These are phyloP conservation scores for Amyloporia xantha DNA, from an alignment of 768 basidiomycete species.

Conservation along the genomic window DNA sequence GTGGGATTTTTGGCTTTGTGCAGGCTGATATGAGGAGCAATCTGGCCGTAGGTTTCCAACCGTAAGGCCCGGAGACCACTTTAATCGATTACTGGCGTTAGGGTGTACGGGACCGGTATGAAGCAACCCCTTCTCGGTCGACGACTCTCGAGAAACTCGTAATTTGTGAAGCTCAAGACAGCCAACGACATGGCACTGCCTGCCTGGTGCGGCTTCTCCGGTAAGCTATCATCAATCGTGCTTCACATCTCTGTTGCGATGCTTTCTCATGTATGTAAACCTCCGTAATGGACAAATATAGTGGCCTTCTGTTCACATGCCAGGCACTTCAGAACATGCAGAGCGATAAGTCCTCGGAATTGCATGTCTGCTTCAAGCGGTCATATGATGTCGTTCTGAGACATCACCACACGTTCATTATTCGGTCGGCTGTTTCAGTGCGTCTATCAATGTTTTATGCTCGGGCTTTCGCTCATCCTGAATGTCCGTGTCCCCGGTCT, in stretches of 20 bases:
- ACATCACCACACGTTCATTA: slow-evolving; percentile 61
- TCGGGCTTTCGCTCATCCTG: not conserved
- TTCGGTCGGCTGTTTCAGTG: slow-evolving; percentile 59
- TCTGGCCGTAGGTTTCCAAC: slow-evolving; percentile 47
- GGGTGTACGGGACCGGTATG: slow-evolving; percentile 60
- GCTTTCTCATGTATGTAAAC: slow-evolving; percentile 1
- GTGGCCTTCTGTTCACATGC: slow-evolving; percentile 64
- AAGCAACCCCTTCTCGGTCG: slow-evolving; percentile 36
- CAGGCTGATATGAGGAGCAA: slow-evolving; percentile 66
- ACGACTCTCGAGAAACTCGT: slow-evolving; percentile 58
- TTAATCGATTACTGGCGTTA: slow-evolving; percentile 20
- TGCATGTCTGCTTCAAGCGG: slow-evolving; percentile 63
- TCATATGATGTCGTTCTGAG: slow-evolving; percentile 63
- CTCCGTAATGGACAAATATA: slow-evolving; percentile 19
- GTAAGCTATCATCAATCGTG: slow-evolving; percentile 30
- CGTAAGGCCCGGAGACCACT: slow-evolving; percentile 6
- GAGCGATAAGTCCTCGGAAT: slow-evolving; percentile 41
- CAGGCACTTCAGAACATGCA: slow-evolving; percentile 63
- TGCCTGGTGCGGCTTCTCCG: slow-evolving; percentile 62
- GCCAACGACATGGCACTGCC: slow-evolving; percentile 43
- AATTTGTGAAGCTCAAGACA: slow-evolving; percentile 37
- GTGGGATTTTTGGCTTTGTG: slow-evolving; percentile 66
- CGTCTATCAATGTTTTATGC: slow-evolving; percentile 18
- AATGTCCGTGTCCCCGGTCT: not conserved
- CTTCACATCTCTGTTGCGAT: slow-evolving; percentile 4